Evolutionary conservation across 2,329 filamentous ascomycete species (phyloP).

Genomic region (Pyrenochaeta sp.): DNA sequence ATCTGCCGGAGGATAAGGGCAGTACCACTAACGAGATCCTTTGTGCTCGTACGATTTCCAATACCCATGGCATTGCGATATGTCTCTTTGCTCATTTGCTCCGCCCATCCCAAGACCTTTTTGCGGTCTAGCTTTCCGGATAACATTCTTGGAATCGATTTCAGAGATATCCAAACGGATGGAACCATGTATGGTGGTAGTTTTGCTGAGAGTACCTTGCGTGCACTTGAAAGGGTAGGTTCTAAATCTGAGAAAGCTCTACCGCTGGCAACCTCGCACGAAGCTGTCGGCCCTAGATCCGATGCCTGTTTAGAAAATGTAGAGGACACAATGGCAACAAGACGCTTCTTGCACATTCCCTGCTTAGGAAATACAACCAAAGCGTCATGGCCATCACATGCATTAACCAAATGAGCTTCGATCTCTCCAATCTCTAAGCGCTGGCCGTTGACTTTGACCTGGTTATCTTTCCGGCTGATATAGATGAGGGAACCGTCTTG

Average conservation of each 20-base stretch:
- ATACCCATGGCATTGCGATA: not conserved
- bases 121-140: not conserved
- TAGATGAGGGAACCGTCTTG: not conserved
- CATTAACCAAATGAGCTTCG: too few relatives aligned
- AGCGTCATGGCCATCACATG: not conserved
- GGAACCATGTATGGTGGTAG: not conserved
- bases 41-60: not conserved
- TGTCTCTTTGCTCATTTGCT: not conserved
- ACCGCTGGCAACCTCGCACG: too few relatives aligned
- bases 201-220: not conserved
- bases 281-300: too few relatives aligned
- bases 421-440: not conserved
- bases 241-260: too few relatives aligned
- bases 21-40: not conserved
- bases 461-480: conserved; percentile 10
- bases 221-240: not conserved
- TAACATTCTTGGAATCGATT: not conserved
- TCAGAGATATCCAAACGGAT: not conserved
- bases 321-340: not conserved
- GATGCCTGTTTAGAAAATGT: too few relatives aligned
- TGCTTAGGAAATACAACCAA: not conserved
- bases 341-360: not conserved
- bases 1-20: not conserved
- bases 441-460: not conserved
- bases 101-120: not conserved